Conservation (phyloP, 192 early-diverging fungal genomes). For the Backusella circina region DNA sequence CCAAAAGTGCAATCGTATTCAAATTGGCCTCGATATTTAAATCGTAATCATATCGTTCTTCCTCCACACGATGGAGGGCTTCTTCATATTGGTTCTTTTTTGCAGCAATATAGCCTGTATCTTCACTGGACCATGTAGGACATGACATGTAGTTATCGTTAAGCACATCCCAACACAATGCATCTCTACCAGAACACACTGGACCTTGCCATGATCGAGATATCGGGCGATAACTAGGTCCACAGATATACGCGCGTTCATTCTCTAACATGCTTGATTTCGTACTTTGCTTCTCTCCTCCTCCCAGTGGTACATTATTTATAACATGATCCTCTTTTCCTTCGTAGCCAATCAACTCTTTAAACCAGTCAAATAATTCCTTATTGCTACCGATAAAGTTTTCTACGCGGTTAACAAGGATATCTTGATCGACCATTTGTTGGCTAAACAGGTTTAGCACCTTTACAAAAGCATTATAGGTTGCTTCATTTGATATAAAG, state of each 20-base stretch:
- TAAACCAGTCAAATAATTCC: constrained; percentile 94
- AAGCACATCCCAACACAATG: constrained; percentile 85
- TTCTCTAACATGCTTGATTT: neutral
- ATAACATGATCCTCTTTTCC: constrained; percentile 63
- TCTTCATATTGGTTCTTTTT: constrained; percentile 93
- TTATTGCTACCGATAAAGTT: constrained; percentile 76
- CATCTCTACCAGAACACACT: constrained; percentile 88
- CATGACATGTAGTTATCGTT: constrained; percentile 95
- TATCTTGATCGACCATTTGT: constrained; percentile 85
- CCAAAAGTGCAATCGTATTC: constrained; percentile 80
- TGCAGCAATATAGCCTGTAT: constrained; percentile 80
- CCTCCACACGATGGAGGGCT: constrained; percentile 88
- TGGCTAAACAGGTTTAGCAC: constrained; percentile 92
- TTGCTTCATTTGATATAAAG: constrained; percentile 77
- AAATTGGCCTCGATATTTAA: constrained; percentile 93
- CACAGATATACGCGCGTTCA: constrained; percentile 43
- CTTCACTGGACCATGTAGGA: constrained; percentile 89
- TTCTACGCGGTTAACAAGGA: constrained; percentile 84
- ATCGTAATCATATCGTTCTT: constrained; percentile 92
- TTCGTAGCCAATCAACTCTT: constrained; percentile 80
- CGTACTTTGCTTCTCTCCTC: constrained; percentile 11
- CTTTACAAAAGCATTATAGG: constrained; percentile 96
- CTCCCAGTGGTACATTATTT: constrained; percentile 59
- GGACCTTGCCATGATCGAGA: constrained; percentile 25
- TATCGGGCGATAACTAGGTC: constrained; percentile 60